A percentile compares a stretch with the other conserved stretches of the same genome.
These are phyloP conservation scores for Podila epicladia DNA, from an alignment of 192 early-diverging fungal species.

Conservation along the genomic window DNA sequence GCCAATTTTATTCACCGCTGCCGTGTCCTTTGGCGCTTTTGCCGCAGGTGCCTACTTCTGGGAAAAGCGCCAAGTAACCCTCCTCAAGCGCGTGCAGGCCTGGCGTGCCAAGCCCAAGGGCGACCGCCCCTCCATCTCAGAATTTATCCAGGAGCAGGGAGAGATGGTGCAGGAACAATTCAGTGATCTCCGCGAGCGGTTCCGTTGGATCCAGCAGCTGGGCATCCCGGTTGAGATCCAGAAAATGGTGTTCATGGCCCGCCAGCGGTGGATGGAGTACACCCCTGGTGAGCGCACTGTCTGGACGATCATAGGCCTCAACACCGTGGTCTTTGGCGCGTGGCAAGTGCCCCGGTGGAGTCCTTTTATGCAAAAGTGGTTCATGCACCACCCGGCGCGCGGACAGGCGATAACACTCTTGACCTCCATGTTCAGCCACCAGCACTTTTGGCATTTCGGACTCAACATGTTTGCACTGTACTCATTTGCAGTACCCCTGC, in stretches of 20 bases:
- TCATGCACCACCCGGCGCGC: conserved; percentile 80
- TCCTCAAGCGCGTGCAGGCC: conserved; percentile 36
- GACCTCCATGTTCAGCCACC: conserved; percentile 83
- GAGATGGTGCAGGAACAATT: conserved; percentile 40
- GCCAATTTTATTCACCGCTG: conserved; percentile 59
- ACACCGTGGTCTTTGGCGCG: conserved; percentile 74
- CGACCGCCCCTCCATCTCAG: conserved; percentile 19
- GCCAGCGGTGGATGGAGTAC: conserved; percentile 42
- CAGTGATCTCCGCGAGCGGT: conserved; percentile 12
- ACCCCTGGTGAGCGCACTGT: conserved; percentile 38
- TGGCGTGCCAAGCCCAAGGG: conserved; percentile 34
- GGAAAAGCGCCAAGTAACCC: conserved; percentile 34
- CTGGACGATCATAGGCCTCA: conserved; percentile 73
- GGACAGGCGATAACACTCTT: conserved; percentile 78
- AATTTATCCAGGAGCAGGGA: conserved; percentile 26
- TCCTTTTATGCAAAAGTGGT: conserved; percentile 79
- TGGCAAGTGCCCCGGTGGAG: conserved; percentile 74
- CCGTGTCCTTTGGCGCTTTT: conserved; percentile 47
- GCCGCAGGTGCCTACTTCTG: conserved; percentile 44
- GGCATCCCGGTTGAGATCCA: conserved; percentile 50
- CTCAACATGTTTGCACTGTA: conserved; percentile 86
- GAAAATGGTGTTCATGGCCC: conserved; percentile 26
- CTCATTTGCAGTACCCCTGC: conserved; percentile 68
- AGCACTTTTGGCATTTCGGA: conserved; percentile 73
- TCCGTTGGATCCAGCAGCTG: conserved; percentile 46